phyloP scores from a whole-genome alignment of 441 rosid genomes.

The Adansonia madagascariensis region DNA sequence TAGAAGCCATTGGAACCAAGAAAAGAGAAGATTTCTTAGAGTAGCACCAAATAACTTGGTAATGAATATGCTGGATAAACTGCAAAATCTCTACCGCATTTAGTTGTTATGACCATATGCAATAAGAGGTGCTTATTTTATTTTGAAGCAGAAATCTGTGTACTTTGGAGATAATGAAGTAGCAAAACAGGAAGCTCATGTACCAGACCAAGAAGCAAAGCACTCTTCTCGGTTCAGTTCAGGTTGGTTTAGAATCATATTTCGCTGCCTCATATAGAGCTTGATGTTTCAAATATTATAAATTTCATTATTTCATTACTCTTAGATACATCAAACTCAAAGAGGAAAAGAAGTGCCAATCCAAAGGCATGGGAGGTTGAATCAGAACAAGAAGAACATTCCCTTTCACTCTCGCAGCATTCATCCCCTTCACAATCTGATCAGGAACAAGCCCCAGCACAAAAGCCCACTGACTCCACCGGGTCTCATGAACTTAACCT shows the following conservation, averaged over 20 bases:
- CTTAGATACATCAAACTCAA: slow-evolving; percentile 45
- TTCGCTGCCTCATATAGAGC: neutral
- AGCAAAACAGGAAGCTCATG: neutral
- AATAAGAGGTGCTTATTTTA: slow-evolving; percentile 6
- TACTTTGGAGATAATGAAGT: slow-evolving; percentile 25
- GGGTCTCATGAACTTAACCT: slow-evolving; percentile 44
- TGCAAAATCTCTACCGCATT: neutral
- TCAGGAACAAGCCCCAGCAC: slow-evolving; percentile 55
- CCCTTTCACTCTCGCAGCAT: slow-evolving; percentile 64
- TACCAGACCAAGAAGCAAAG: slow-evolving; percentile 35
- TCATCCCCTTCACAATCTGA: slow-evolving; percentile 80
- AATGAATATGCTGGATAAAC: slow-evolving; percentile 10
- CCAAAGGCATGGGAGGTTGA: slow-evolving; percentile 49
- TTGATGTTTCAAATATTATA: neutral
- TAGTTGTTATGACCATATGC: slow-evolving; percentile 11
- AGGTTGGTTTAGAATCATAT: slow-evolving; percentile 36
- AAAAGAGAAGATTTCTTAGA: slow-evolving; percentile 38
- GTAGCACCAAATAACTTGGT: slow-evolving; percentile 42
- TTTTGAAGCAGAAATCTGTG: slow-evolving; percentile 37
- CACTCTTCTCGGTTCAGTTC: slow-evolving; percentile 39
- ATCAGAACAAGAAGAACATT: slow-evolving; percentile 72
- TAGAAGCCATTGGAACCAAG: slow-evolving; percentile 53
- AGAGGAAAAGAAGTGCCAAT: slow-evolving; percentile 46
- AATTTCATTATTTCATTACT: neutral
- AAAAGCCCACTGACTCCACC: slow-evolving; percentile 37